Evolutionary conservation across 306 rosid genomes (phyloP).

Genomic region (Glycyrrhiza uralensis): DNA sequence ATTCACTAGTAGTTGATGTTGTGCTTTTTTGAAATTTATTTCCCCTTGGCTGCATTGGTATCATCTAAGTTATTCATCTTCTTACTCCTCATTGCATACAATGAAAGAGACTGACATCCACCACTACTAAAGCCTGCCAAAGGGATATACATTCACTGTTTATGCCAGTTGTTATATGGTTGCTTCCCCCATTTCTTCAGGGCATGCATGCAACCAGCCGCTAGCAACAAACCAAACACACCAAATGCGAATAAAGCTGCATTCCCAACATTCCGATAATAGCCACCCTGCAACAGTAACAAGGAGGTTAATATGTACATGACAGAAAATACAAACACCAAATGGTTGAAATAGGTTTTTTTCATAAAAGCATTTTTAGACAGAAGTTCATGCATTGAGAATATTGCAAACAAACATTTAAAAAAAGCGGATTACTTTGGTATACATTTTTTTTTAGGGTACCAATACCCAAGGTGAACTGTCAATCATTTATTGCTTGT

Average conservation of each 20-base stretch:
- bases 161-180: constrained; percentile 77
- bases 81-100: constrained; percentile 20
- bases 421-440: neutral
- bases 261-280: constrained; percentile 59
- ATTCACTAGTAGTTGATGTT: constrained; percentile 11
- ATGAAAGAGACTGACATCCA: constrained; percentile 10
- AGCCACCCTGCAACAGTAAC: constrained; percentile 58
- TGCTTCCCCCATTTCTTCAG: constrained; percentile 88
- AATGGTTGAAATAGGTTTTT: neutral
- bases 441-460: neutral
- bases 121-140: constrained; percentile 17
- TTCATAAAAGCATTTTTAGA: neutral
- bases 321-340: neutral
- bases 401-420: constrained; percentile 17
- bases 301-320: neutral
- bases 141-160: constrained; percentile 42
- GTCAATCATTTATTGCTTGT: constrained; percentile 3
- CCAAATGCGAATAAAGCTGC: constrained; percentile 60
- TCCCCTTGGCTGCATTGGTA: constrained; percentile 19
- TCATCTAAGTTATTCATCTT: constrained; percentile 17
- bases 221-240: constrained; percentile 62
- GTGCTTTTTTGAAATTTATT: constrained; percentile 18
- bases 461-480: neutral
- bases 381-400: neutral
- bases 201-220: constrained; percentile 75